Evolutionary conservation across 2,329 filamentous ascomycete genomes (phyloP).

Genomic region (Epichloe aotearoae): DNA sequence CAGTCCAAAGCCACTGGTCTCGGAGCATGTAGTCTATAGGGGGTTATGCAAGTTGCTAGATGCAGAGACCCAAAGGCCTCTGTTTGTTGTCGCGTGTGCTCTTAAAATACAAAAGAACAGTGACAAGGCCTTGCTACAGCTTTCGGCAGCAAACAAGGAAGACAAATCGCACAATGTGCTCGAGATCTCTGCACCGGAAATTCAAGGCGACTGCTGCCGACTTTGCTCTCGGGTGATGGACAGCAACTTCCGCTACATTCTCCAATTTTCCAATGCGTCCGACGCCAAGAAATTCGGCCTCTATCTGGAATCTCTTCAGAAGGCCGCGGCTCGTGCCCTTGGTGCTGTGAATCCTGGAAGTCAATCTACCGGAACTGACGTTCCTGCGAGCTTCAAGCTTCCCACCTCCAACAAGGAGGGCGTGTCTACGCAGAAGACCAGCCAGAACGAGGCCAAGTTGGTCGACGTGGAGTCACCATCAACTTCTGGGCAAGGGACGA

Average conservation of each 20-base stretch:
- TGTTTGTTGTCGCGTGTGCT: constrained; percentile 6
- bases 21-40: constrained; percentile 9
- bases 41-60: constrained; percentile 10
- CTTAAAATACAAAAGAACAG: constrained; percentile 9
- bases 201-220: constrained; percentile 12
- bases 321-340: constrained; percentile 1
- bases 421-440: background rate
- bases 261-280: constrained; percentile 9
- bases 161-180: constrained; percentile 10
- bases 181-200: constrained; percentile 9
- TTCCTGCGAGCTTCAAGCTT: background rate
- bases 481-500: background rate
- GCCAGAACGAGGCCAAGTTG: background rate
- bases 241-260: constrained; percentile 2
- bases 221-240: constrained; percentile 4
- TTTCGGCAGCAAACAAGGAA: constrained; percentile 8
- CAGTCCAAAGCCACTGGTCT: background rate
- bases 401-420: background rate
- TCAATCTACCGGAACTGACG: background rate
- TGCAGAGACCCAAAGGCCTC: background rate
- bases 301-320: constrained; percentile 7
- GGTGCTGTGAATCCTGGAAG: background rate
- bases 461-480: constrained; percentile 3
- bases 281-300: constrained; percentile 8
- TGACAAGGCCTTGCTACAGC: constrained; percentile 9